A percentile compares a stretch with the other conserved stretches of the same genome.
Conservation (phyloP, 75 land plant species). For the Selaginella moellendorffii region DNA sequence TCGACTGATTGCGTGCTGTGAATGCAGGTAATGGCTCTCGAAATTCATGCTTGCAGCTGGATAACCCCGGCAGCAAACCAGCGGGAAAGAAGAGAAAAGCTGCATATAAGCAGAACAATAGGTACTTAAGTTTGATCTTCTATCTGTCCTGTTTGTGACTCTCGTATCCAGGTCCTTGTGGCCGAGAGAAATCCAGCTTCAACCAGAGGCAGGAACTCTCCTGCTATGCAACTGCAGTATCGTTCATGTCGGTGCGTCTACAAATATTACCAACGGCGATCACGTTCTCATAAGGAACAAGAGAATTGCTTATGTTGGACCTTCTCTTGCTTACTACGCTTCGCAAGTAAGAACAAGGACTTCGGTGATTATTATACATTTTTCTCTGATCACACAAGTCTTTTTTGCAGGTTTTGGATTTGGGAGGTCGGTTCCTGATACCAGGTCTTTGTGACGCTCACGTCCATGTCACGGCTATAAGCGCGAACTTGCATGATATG, state of each 20-base stretch:
- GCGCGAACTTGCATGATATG: neutral
- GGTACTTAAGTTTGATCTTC: too few relatives aligned
- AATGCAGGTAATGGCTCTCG: neutral
- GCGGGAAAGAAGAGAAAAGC: neutral
- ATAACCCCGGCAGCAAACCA: neutral
- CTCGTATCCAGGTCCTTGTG: neutral
- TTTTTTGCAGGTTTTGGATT: constrained; percentile 12
- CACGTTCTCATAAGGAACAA: constrained; percentile 16
- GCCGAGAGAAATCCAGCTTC: neutral
- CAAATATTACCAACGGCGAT: neutral
- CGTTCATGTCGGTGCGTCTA: neutral
- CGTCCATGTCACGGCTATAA: constrained; percentile 6
- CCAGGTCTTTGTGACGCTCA: constrained; percentile 17
- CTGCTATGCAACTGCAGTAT: constrained; percentile 14
- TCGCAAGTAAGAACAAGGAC: constrained; percentile 9
- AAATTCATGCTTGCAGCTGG: neutral
- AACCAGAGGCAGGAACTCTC: neutral
- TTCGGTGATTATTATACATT: neutral
- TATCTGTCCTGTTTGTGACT: too few relatives aligned
- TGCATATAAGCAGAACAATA: neutral
- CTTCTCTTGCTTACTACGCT: constrained; percentile 2
- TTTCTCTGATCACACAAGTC: neutral
- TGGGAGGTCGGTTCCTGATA: constrained; percentile 15
- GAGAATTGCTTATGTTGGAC: constrained; percentile 16
- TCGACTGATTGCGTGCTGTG: neutral